These are phyloP conservation scores for Cladosporium oxysporum DNA, from an alignment of 2,329 filamentous ascomycete species.

Conservation along the genomic window DNA sequence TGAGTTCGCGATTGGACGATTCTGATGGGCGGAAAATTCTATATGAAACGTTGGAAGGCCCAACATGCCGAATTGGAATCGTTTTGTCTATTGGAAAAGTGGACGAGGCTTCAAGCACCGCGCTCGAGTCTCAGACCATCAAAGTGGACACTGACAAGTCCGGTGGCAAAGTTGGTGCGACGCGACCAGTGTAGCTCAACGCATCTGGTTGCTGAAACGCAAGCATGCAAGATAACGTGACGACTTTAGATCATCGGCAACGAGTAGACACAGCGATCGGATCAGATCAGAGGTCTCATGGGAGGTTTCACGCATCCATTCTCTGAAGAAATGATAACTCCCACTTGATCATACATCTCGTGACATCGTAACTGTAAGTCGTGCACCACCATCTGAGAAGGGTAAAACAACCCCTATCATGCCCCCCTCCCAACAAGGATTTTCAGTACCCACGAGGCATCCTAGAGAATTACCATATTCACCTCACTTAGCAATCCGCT, in stretches of 20 bases:
- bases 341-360: neutral
- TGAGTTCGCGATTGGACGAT: conserved; percentile 12
- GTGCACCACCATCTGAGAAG: neutral
- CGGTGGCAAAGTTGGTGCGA: neutral
- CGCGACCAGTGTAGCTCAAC: neutral
- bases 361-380: neutral
- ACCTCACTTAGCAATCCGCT: neutral
- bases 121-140: neutral
- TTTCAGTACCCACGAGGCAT: too few relatives aligned
- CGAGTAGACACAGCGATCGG: neutral
- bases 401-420: neutral
- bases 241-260: neutral
- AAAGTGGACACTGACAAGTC: neutral
- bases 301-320: neutral
- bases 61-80: neutral
- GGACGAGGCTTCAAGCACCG: conserved; percentile 1
- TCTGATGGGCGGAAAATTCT: conserved; percentile 1
- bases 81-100: neutral
- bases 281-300: neutral
- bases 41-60: conserved; percentile 13
- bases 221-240: neutral
- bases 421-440: neutral
- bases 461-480: neutral
- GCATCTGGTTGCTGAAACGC: neutral
- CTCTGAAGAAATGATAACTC: neutral